A percentile compares a stretch with the other conserved stretches of the same genome.
These are phyloP conservation scores for Waltergamsia citrina DNA, from an alignment of 2,329 filamentous ascomycete genomes.

Conservation along the genomic window DNA sequence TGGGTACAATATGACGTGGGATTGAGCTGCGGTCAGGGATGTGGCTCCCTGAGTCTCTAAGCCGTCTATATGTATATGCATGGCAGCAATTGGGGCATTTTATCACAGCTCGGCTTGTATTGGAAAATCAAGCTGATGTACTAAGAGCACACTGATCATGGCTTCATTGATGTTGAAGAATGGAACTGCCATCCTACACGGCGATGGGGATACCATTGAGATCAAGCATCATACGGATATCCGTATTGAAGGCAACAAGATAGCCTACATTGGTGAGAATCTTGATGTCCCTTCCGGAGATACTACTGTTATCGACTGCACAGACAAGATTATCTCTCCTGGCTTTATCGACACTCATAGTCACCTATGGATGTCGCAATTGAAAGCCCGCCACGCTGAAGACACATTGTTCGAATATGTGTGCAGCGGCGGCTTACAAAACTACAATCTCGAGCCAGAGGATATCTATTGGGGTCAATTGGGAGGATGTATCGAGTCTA, in stretches of 20 bases:
- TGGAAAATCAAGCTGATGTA: no score
- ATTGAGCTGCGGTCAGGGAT: no score
- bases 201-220: neutral
- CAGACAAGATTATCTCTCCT: slow-evolving; percentile 25
- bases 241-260: neutral
- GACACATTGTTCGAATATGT: slow-evolving; percentile 15
- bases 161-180: neutral
- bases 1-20: no score
- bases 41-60: no score
- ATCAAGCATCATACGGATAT: neutral
- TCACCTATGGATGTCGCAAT: slow-evolving; percentile 32
- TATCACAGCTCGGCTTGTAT: no score
- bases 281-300: neutral
- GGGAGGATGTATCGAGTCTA: no score
- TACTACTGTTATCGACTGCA: slow-evolving; percentile 25
- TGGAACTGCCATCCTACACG: neutral
- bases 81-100: no score
- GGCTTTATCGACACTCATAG: slow-evolving; percentile 33
- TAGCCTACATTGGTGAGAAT: neutral
- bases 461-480: no score
- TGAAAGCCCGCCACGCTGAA: slow-evolving; percentile 15
- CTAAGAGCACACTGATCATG: neutral
- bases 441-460: neutral
- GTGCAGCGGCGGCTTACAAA: no score
- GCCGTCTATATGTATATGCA: no score